These are phyloP conservation scores for Trichoderma gamsii DNA, from an alignment of 495 filamentous ascomycete genomes.

Conservation along the genomic window DNA sequence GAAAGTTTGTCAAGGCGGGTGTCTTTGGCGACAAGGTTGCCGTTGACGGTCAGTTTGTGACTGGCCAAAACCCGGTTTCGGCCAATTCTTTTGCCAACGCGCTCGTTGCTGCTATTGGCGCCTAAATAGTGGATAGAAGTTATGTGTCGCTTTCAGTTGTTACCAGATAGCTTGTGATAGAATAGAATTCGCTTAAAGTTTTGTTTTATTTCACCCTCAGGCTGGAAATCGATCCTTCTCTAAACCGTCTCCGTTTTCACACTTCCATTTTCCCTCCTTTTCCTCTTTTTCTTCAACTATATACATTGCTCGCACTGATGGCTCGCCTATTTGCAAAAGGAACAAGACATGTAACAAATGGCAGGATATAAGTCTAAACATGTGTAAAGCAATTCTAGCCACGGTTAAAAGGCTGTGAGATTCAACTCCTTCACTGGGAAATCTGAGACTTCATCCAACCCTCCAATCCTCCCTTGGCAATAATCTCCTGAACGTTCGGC, in stretches of 20 bases:
- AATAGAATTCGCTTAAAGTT: background rate
- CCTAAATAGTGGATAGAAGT: background rate
- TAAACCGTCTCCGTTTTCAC: background rate
- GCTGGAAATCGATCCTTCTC: background rate
- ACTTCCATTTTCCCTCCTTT: too few species aligned
- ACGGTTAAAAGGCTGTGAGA: too few species aligned
- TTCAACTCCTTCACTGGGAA: too few species aligned
- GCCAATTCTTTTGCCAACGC: conserved; percentile 46
- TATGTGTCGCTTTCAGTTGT: background rate
- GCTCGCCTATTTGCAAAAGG: too few species aligned
- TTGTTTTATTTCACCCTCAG: too few species aligned
- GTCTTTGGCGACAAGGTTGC: conserved; percentile 57
- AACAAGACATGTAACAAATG: too few species aligned
- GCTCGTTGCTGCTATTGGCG: conserved; percentile 16
- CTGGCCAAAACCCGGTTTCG: conserved; percentile 69
- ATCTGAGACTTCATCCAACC: conserved; percentile 75
- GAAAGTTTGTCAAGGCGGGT: conserved; percentile 52
- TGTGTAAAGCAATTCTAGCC: too few species aligned
- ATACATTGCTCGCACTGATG: too few species aligned
- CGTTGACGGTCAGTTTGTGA: conserved; percentile 58
- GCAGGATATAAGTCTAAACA: too few species aligned
- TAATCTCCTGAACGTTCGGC: conserved; percentile 84
- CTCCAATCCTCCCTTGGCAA: conserved; percentile 73
- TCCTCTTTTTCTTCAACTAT: too few species aligned
- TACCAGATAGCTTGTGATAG: background rate